These are phyloP conservation scores for Scedosporium minutisporum DNA, from an alignment of 2,329 filamentous ascomycete genomes.

Conservation along the genomic window DNA sequence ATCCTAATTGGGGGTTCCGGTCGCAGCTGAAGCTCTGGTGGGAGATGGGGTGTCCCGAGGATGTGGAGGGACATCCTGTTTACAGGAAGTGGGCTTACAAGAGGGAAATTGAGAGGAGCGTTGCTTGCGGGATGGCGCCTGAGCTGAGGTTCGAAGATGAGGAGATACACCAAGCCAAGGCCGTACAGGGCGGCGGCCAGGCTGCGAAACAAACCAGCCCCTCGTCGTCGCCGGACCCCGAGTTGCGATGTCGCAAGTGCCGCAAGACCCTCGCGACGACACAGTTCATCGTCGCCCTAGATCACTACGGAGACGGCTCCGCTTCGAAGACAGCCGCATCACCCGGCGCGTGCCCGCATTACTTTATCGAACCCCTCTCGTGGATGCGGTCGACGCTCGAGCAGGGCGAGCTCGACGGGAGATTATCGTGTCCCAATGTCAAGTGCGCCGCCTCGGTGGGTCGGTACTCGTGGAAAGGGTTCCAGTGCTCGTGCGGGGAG, in stretches of 20 bases:
- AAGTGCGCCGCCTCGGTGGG: conserved; percentile 78
- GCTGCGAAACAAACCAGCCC: conserved; percentile 3
- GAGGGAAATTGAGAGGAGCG: conserved; percentile 38
- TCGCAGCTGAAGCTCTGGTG: conserved; percentile 79
- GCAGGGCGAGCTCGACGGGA: conserved; percentile 70
- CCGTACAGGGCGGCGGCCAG: conserved; percentile 9
- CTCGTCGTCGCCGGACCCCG: conserved; percentile 9
- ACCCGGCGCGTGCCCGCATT: conserved; percentile 57
- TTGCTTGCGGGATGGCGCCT: conserved; percentile 70
- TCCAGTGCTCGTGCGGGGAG: conserved; percentile 80
- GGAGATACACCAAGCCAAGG: conserved; percentile 12
- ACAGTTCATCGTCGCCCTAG: conserved; percentile 46
- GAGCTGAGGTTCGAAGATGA: conserved; percentile 78
- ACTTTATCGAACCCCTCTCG: conserved; percentile 83
- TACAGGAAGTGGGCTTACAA: conserved; percentile 67
- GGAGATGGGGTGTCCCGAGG: conserved; percentile 69
- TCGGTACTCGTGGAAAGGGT: conserved; percentile 92
- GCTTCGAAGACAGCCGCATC: background rate
- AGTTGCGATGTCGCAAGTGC: conserved; percentile 82
- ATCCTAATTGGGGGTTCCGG: conserved; percentile 90
- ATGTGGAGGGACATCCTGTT: conserved; percentile 54
- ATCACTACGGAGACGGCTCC: conserved; percentile 37
- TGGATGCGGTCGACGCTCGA: conserved; percentile 90
- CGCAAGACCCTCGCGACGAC: conserved; percentile 51
- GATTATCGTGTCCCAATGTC: conserved; percentile 68